These are phyloP conservation scores for Candida maris DNA, from an alignment of 805 yeast species.

Conservation along the genomic window DNA sequence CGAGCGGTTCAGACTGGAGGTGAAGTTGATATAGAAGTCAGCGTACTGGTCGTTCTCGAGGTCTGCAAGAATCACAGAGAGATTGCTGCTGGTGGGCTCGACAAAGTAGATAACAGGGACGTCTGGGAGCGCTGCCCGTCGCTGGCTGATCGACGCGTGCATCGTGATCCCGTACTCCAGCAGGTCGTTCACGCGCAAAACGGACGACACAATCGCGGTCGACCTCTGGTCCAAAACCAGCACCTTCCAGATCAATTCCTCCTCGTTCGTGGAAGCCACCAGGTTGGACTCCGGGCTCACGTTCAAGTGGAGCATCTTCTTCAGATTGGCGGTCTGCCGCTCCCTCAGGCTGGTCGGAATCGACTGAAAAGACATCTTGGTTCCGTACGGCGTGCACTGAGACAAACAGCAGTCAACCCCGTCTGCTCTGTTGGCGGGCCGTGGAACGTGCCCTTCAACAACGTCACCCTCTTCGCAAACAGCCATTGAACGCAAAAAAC, in stretches of 20 bases:
- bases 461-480: too few relatives aligned
- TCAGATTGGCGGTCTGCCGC: constrained; percentile 42
- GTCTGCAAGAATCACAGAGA: constrained; percentile 67
- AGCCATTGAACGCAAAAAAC: too few relatives aligned
- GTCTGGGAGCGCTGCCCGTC: constrained; percentile 82
- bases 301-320: constrained; percentile 84
- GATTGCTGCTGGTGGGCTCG: constrained; percentile 78
- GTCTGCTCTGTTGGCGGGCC: too few relatives aligned
- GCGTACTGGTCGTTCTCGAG: constrained; percentile 73
- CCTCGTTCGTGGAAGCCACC: constrained; percentile 48
- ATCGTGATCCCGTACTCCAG: constrained; percentile 88
- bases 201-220: constrained; percentile 83
- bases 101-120: constrained; percentile 94
- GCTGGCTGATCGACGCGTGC: constrained; percentile 69
- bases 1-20: constrained; percentile 72
- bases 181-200: constrained; percentile 88
- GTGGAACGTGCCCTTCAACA: too few relatives aligned
- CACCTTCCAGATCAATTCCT: constrained; percentile 86
- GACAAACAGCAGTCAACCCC: too few relatives aligned
- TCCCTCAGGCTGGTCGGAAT: constrained; percentile 23
- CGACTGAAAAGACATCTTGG: constrained; percentile 17
- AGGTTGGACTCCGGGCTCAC: constrained; percentile 62
- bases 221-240: constrained; percentile 77
- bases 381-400: too few relatives aligned
- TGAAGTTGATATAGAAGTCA: constrained; percentile 78